Evolutionary conservation across 306 rosid genomes (phyloP), one percentile per base, ranked within the genome.

Genomic region (Pterocarpus santalinus): DNA sequence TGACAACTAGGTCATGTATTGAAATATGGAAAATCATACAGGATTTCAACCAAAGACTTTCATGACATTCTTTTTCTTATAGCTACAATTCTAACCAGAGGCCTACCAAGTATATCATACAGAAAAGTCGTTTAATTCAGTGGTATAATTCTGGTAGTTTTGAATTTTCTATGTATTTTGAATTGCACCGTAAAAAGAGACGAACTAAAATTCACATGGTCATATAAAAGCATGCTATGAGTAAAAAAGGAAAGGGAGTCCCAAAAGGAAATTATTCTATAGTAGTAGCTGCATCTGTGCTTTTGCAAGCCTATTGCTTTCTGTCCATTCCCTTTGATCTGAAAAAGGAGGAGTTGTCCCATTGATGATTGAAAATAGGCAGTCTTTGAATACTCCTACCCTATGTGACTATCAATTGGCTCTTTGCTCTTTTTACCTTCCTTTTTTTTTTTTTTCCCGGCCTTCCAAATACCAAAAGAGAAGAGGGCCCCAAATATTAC

Each of bases 311-410:
- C 4, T 52, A 47, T 65, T 73, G 72, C 63, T 84, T 78, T 77
- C 57, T 58, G 75, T 67, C 49, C 61, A 47, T 78, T 63, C 65
- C 11, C 79, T 81, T 81, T 81, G 52, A 87, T 80, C 51, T 77
- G 79, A 73, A 86, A 86, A 55, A 83, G 63, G 62, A 72, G 38
- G 77, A 63, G 35, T 22, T 72, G 87, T 61, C 73, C 66, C 78
- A 83, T 66, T 77, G 68, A 80, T 87, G 83, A 81, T 44, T 80
- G 81, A 83, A 56, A 80, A 62, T 63, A 63, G 78, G 56, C 33
- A 32, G 0, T 55, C 57, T 72, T 83, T 72, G 71, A 72, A 83
- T 15, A 8, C 65, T 72, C 79, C 46, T 78, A 7, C 65, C 39
- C 39, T 66, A 66, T 32, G 47, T 53, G 46, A 72, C 75, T 41